Evolutionary conservation across 2,329 filamentous ascomycete genomes (phyloP), one percentile per base, ranked within the genome.

Genomic region (Didymella sp.): DNA sequence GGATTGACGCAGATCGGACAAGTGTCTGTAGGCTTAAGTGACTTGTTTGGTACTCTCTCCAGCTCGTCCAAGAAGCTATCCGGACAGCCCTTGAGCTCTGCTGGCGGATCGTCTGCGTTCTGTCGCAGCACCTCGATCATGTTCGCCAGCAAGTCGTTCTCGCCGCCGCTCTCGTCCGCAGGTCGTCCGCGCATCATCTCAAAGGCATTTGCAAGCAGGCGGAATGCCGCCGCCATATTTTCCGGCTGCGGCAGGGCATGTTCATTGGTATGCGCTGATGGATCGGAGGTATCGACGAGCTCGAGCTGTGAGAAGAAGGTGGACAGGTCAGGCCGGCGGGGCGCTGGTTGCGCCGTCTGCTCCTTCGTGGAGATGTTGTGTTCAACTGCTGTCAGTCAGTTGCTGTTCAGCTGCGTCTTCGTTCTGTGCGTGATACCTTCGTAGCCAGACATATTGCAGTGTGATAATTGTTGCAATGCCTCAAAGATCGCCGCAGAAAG

Each of bases 261-360:
- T n/a, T 78, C 77, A 66, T 87, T 84, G 51, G 80, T 79, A 40
- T 82, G 83, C 42, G 75, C 67, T 53, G 77, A 73, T 6, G 78
- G 74, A 68, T 82, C 80, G 27, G 81, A 82, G 8, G 82, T 85
- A 59, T 82, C 80, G 27, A 82, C 77, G 54, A 86, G 81, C 65
- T 87, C 83, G 58, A 88, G 83, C 41, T 84, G 83, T 55, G 82
- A 81, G 77, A 87, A 87, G 79, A 89, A 88, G 66, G 85, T 86
- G 37, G 83, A 85, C 37, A 88, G 81, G 71, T 89, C 86, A 25
- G 86, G 86, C 48, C 85, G 83, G 61, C 84, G 84, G 51, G 77
- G 76, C 30, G 75, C 74, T 17, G 76, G 75, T 60, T 70, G 69
- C 50, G 73, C 62, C 53, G 70, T 73, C 55, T 70, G 56, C 21